Evolutionary conservation across 2,329 filamentous ascomycete species (phyloP), one percentile per base, ranked within the genome.

Genomic region (Trichoderma endophyticum): DNA sequence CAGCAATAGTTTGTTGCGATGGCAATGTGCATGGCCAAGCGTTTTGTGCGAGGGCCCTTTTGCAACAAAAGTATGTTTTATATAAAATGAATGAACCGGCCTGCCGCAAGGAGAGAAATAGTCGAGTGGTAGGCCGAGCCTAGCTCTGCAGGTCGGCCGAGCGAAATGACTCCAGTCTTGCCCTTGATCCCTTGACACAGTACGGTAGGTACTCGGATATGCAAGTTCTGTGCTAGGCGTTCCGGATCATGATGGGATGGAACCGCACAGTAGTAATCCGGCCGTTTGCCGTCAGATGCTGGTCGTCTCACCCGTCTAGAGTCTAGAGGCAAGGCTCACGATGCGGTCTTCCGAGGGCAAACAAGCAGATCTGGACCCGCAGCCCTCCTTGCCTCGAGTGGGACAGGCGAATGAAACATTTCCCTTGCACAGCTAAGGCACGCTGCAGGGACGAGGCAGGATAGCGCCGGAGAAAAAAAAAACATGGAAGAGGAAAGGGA

Each of bases 401-500:
- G 48, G 39, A 34, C 63, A 36, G 43, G 28, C 28, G 34, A 66
- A 62, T 60, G 65, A 68, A 62, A 61, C 66, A 43, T 61, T 60
- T 69, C 66, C 66, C 66, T 70, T 62, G 66, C 66, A 70, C 66
- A 62, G 57, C 56, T 48, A 32, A 70, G 66, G 57, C 66, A 70
- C 36, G 66, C 66, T 70, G 66, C 66, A 70, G 66, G 66, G 66
- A 54, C 66, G 43, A 51, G 34, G 57, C 66, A 24, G 15, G 43
- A 59, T 67, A 59, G 64, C 64, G 64, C 56, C 54, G 57, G 56
- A 48, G 65, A 60, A 43, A 68, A 68, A 28, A 43, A 43, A 30
- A 39, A 11, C 15, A 54, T 12, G 3, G 43, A 60, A 36, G 6
- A 56, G 32, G 18, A 43, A 21, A 32, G 30, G 21, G 34, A 18